Conservation (phyloP, 495 filamentous ascomycete genomes). For the Cladorrhinum samala region DNA sequence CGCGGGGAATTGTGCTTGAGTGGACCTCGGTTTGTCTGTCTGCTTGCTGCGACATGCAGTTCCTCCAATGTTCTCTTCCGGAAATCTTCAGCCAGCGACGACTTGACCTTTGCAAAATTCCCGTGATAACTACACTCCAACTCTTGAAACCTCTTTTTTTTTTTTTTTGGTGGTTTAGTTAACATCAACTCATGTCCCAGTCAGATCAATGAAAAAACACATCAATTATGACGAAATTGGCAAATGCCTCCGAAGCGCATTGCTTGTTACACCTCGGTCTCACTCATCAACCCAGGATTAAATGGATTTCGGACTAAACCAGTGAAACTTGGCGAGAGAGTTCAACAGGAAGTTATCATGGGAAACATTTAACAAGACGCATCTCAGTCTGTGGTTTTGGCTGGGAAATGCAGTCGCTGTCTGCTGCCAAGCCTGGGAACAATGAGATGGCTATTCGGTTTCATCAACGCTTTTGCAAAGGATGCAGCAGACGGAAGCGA, state of each 20-base stretch:
- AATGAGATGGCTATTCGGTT: slow-evolving; percentile 1
- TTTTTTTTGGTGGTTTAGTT: background rate
- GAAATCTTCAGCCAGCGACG: background rate
- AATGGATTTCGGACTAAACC: slow-evolving; percentile 26
- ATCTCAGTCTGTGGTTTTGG: slow-evolving; percentile 5
- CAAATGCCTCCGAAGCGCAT: slow-evolving; percentile 7
- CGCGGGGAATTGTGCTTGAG: background rate
- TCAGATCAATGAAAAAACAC: slow-evolving; percentile 1
- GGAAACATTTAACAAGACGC: slow-evolving; percentile 9
- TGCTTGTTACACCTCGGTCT: slow-evolving; percentile 9
- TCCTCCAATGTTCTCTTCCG: background rate
- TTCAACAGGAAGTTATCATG: slow-evolving; percentile 11
- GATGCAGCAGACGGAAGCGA: background rate
- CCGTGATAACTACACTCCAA: too few species aligned
- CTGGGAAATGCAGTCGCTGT: slow-evolving; percentile 1
- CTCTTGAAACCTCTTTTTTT: background rate
- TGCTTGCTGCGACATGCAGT: background rate
- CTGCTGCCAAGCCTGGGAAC: background rate
- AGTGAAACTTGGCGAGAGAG: slow-evolving; percentile 12
- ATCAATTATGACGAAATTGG: slow-evolving; percentile 2
- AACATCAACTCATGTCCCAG: too few species aligned
- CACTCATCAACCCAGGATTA: background rate
- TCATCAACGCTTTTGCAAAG: background rate
- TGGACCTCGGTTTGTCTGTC: background rate
- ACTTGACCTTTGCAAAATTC: too few species aligned